A percentile compares a stretch with the other conserved stretches of the same genome.
Conservation (phyloP, 1,139 yeast species). For the Kodamaea sp. region DNA sequence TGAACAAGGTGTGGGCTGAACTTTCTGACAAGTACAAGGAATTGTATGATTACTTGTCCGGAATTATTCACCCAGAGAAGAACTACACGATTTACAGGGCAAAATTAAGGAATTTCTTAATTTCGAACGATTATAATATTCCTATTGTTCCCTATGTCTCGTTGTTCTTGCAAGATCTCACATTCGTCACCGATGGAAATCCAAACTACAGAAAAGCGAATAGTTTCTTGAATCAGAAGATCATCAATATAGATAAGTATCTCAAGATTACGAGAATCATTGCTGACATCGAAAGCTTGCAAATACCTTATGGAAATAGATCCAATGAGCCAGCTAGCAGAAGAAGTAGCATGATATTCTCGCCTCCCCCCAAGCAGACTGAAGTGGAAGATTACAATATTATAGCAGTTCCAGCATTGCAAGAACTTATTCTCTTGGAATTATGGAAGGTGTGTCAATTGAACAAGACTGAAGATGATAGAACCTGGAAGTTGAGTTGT, state of each 20-base stretch:
- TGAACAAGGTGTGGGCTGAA: conserved; percentile 64
- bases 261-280: conserved; percentile 71
- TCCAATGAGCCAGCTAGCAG: conserved; percentile 16
- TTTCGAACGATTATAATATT: conserved; percentile 52
- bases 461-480: conserved; percentile 59
- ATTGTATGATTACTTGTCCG: conserved; percentile 64
- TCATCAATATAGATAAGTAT: conserved; percentile 83
- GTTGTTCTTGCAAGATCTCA: conserved; percentile 80
- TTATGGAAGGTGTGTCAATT: conserved; percentile 69
- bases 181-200: conserved; percentile 87
- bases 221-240: conserved; percentile 56
- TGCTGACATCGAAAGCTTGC: conserved; percentile 78
- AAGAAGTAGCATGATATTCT: conserved; percentile 25
- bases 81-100: conserved; percentile 76
- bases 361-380: conserved; percentile 6
- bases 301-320: conserved; percentile 52
- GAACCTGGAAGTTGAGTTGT: conserved; percentile 74
- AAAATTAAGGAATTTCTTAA: conserved; percentile 59
- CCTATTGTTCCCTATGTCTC: conserved; percentile 89
- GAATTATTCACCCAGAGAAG: conserved; percentile 79
- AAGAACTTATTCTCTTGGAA: conserved; percentile 67
- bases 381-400: conserved; percentile 20
- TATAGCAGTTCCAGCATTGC: conserved; percentile 48
- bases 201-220: conserved; percentile 64
- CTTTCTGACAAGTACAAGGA: conserved; percentile 66